Evolutionary conservation across 1,284 basidiomycete genomes (phyloP).

Genomic region (Heliocybe sulcata): DNA sequence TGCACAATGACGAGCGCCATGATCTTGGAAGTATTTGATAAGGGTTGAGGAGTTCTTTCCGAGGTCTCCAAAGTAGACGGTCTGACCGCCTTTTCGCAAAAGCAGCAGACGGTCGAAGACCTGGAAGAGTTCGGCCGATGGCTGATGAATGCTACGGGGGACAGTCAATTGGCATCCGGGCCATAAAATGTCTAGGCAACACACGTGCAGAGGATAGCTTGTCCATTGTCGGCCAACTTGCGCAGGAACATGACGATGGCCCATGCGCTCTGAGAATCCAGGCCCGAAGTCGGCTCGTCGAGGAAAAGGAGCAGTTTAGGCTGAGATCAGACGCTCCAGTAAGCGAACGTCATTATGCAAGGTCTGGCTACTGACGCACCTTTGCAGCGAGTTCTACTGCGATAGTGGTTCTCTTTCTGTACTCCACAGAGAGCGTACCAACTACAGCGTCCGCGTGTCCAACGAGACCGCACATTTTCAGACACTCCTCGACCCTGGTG

Average conservation of each 20-base stretch:
- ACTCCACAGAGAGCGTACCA: conserved; percentile 69
- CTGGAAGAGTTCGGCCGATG: conserved; percentile 67
- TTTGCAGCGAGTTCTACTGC: conserved; percentile 78
- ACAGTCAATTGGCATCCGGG: neutral
- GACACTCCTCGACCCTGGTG: conserved; percentile 64
- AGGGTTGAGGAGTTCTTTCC: conserved; percentile 50
- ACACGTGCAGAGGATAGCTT: conserved; percentile 65
- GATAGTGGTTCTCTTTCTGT: conserved; percentile 76
- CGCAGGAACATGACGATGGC: conserved; percentile 77
- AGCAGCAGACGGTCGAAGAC: conserved; percentile 60
- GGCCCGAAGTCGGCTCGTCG: conserved; percentile 79
- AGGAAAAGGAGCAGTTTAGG: conserved; percentile 76
- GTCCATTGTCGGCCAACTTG: conserved; percentile 77
- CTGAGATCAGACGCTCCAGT: conserved; percentile 24
- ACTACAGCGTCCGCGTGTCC: conserved; percentile 70
- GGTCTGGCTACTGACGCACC: conserved; percentile 20
- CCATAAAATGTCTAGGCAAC: neutral
- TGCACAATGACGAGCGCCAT: conserved; percentile 38
- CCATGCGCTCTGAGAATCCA: conserved; percentile 89
- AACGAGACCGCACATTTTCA: conserved; percentile 75
- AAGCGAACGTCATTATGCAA: conserved; percentile 4
- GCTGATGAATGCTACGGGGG: conserved; percentile 45
- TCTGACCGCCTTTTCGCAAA: conserved; percentile 65
- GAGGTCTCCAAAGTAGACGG: conserved; percentile 73
- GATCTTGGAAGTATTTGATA: conserved; percentile 63